Evolutionary conservation across 441 rosid species (phyloP).

Genomic region (Arabidopsis hybrid): DNA sequence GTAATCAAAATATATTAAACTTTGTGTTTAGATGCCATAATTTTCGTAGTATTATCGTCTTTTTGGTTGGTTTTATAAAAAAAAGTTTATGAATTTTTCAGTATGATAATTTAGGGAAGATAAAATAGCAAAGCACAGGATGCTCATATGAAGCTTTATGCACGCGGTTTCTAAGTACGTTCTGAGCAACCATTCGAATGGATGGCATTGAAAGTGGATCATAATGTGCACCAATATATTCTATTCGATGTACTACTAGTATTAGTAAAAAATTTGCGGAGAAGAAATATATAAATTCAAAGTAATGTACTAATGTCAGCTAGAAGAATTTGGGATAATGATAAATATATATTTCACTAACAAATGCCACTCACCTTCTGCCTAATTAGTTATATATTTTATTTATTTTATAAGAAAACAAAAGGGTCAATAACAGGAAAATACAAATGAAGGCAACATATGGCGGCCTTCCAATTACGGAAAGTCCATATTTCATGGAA

Average conservation of each 20-base stretch:
- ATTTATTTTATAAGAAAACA: not conserved
- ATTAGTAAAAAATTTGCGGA: slow-evolving; percentile 3
- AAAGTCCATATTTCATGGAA: slow-evolving; percentile 45
- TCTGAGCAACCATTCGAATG: slow-evolving; percentile 31
- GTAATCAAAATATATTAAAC: not conserved
- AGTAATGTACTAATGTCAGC: not conserved
- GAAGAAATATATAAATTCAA: slow-evolving; percentile 10
- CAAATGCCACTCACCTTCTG: slow-evolving; percentile 25
- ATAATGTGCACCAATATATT: slow-evolving; percentile 30
- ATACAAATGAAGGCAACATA: slow-evolving; percentile 26
- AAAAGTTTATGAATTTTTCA: not conserved
- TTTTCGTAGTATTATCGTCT: not conserved
- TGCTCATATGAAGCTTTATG: slow-evolving; percentile 40
- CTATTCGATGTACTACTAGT: slow-evolving; percentile 31
- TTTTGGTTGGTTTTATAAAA: not conserved
- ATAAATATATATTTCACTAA: slow-evolving; percentile 20
- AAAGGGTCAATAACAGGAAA: slow-evolving; percentile 39
- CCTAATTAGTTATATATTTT: slow-evolving; percentile 5
- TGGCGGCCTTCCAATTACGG: slow-evolving; percentile 44
- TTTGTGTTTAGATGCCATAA: not conserved
- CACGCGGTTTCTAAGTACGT: slow-evolving; percentile 45
- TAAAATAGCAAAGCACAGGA: slow-evolving; percentile 32
- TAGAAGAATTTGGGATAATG: slow-evolving; percentile 24
- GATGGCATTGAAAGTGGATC: slow-evolving; percentile 39
- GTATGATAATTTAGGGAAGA: slow-evolving; percentile 18